Evolutionary conservation across 2,329 filamentous ascomycete species (phyloP).

Genomic region (Penicillium sp.): DNA sequence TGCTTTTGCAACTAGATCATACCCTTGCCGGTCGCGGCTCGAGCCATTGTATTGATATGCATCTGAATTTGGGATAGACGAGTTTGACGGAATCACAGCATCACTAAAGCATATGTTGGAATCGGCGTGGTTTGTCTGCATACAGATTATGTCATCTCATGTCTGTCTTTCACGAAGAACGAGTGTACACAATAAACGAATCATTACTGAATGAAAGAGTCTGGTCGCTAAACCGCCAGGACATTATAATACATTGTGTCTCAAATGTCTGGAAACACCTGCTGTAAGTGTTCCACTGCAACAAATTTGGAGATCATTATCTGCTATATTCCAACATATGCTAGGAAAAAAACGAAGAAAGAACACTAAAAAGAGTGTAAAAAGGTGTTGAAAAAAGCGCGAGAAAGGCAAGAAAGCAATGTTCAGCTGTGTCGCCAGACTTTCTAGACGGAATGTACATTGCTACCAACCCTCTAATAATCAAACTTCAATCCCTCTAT

Average conservation of each 20-base stretch:
- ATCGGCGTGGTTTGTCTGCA: conserved; percentile 2
- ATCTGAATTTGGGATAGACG: conserved; percentile 17
- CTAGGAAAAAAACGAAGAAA: too few relatives aligned
- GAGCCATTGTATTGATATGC: conserved; percentile 21
- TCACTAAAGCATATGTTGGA: background rate
- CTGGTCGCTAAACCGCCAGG: background rate
- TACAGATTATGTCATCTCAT: conserved; percentile 6
- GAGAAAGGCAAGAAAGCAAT: too few relatives aligned
- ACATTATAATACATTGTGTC: conserved; percentile 1
- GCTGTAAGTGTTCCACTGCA: too few relatives aligned
- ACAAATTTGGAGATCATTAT: too few relatives aligned
- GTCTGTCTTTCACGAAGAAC: conserved; percentile 11
- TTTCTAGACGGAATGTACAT: too few relatives aligned
- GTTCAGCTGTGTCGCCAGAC: too few relatives aligned
- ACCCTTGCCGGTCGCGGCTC: background rate
- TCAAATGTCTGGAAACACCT: too few relatives aligned
- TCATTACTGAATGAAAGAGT: conserved; percentile 1
- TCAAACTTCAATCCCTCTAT: conserved; percentile 17
- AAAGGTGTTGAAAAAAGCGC: too few relatives aligned
- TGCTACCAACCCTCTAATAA: background rate
- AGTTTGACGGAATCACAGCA: background rate
- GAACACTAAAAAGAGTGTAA: too few relatives aligned
- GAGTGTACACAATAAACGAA: conserved; percentile 7
- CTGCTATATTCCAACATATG: too few relatives aligned
- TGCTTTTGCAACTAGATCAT: background rate